These are phyloP conservation scores for Hydnomerulius pinastri DNA, from an alignment of 768 basidiomycete species.

Conservation along the genomic window DNA sequence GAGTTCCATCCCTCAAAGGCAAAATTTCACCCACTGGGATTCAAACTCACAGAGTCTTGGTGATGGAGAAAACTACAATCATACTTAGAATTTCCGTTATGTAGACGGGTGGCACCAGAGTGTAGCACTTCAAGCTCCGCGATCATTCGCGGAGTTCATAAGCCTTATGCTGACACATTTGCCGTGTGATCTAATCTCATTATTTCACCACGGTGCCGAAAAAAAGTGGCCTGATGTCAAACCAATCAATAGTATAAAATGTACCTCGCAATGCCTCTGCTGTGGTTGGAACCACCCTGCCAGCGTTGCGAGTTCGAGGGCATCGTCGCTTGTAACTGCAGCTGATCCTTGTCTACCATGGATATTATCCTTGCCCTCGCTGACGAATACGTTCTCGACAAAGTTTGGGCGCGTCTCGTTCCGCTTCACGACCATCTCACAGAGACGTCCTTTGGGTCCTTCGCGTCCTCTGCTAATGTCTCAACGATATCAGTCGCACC, in stretches of 20 bases:
- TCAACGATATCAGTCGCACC: conserved; percentile 38
- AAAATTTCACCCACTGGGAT: too few relatives aligned
- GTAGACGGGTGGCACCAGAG: too few relatives aligned
- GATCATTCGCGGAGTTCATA: too few relatives aligned
- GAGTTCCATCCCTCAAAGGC: too few relatives aligned
- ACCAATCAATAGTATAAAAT: conserved; percentile 22
- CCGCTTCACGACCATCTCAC: conserved; percentile 55
- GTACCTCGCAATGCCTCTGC: not conserved
- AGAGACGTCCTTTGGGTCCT: conserved; percentile 29
- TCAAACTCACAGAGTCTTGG: too few relatives aligned
- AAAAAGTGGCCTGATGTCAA: conserved; percentile 35
- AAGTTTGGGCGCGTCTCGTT: conserved; percentile 71
- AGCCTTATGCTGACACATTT: not conserved
- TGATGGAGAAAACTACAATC: too few relatives aligned
- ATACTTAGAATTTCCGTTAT: too few relatives aligned
- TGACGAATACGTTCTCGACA: conserved; percentile 78
- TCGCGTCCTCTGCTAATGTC: conserved; percentile 37
- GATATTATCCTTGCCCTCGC: conserved; percentile 71
- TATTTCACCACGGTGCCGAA: conserved; percentile 2
- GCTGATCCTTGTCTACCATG: conserved; percentile 49
- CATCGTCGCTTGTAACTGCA: not conserved
- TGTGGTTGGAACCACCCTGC: not conserved
- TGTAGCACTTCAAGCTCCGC: too few relatives aligned
- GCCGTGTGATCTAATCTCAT: conserved; percentile 9
- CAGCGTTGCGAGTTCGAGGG: not conserved